A percentile compares a stretch with the other conserved stretches of the same genome.
Evolutionary conservation across 768 basidiomycete genomes (phyloP).

Genomic region (Xerocomellus intermedius): DNA sequence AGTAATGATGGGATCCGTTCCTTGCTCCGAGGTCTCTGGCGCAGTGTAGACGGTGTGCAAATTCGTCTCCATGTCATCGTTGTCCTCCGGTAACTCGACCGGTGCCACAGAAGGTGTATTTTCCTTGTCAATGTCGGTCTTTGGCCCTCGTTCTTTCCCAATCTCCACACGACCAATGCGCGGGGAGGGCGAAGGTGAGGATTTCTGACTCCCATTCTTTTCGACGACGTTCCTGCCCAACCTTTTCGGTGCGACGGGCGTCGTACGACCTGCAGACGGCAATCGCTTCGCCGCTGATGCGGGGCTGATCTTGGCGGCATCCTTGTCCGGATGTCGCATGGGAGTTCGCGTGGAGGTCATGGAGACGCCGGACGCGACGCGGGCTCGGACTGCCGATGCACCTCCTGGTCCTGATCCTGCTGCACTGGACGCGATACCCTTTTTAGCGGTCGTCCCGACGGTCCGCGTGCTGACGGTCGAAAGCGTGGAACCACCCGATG

Average conservation of each 20-base stretch:
- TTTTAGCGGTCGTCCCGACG: constrained; percentile 27
- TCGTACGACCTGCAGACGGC: constrained; percentile 23
- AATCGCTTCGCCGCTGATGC: constrained; percentile 18
- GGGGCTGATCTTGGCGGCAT: constrained; percentile 23
- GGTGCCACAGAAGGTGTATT: constrained; percentile 13
- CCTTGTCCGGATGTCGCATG: constrained; percentile 25
- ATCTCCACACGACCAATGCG: constrained; percentile 18
- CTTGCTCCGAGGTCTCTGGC: constrained; percentile 13
- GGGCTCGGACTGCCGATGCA: constrained; percentile 5
- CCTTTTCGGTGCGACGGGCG: constrained; percentile 21
- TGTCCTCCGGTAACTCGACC: constrained; percentile 35
- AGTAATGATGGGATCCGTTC: constrained; percentile 5
- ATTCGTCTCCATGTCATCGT: constrained; percentile 35
- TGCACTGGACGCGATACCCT: constrained; percentile 1
- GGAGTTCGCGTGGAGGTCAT: constrained; percentile 24
- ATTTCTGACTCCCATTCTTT: constrained; percentile 15
- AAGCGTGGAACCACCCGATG: constrained; percentile 29
- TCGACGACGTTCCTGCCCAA: constrained; percentile 12
- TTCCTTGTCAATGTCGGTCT: constrained; percentile 24
- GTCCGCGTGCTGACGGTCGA: constrained; percentile 32
- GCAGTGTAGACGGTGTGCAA: constrained; percentile 22
- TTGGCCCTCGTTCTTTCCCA: constrained; percentile 38
- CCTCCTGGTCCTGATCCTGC: constrained; percentile 11
- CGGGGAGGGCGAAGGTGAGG: constrained; percentile 16
- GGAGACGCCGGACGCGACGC: constrained; percentile 30